A percentile compares a stretch with the other conserved stretches of the same genome.
Conservation (phyloP, 768 basidiomycete genomes). For the Leccinum sublutescens region DNA sequence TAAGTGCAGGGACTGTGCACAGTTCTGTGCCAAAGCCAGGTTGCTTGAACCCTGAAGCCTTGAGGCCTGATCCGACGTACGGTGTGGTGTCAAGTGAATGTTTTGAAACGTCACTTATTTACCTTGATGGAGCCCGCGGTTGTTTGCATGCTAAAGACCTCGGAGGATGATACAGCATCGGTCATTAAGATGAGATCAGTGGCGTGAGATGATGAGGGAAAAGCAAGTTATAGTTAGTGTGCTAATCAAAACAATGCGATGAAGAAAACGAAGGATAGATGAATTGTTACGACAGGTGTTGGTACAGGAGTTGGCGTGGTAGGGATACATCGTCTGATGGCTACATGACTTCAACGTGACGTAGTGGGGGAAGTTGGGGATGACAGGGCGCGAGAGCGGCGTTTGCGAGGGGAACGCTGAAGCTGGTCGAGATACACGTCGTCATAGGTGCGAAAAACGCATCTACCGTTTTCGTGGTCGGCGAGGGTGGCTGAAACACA, state of each 20-base stretch:
- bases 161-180: slow-evolving; percentile 9
- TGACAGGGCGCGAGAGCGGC: slow-evolving; percentile 20
- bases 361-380: slow-evolving; percentile 13
- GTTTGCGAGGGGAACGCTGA: slow-evolving; percentile 42
- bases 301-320: slow-evolving; percentile 13
- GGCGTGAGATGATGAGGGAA: slow-evolving; percentile 3
- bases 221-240: slow-evolving; percentile 2
- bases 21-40: neutral
- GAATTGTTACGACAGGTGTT: slow-evolving; percentile 7
- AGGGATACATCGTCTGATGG: slow-evolving; percentile 14
- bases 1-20: neutral
- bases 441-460: slow-evolving; percentile 56
- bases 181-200: slow-evolving; percentile 5
- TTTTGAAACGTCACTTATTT: neutral
- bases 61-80: slow-evolving; percentile 1
- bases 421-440: slow-evolving; percentile 56
- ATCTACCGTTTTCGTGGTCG: slow-evolving; percentile 47
- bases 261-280: slow-evolving; percentile 5
- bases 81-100: neutral
- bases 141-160: slow-evolving; percentile 2
- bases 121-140: neutral
- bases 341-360: slow-evolving; percentile 19
- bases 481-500: slow-evolving; percentile 64
- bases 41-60: neutral
- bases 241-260: slow-evolving; percentile 18